Conservation (phyloP, 148 eudicot genomes). For the Nepenthes gracilis region DNA sequence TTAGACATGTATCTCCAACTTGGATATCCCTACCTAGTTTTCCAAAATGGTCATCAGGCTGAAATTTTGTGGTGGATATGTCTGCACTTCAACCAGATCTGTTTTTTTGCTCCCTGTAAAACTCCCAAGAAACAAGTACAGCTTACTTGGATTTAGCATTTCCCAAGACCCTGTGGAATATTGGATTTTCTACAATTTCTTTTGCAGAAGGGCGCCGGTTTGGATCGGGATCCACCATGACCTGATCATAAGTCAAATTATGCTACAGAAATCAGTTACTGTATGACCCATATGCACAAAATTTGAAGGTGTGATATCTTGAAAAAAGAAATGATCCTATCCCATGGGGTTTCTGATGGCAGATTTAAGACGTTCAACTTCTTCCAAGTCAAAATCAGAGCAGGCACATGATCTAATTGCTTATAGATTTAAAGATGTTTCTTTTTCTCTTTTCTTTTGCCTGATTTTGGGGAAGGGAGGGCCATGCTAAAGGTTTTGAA, state of each 20-base stretch:
- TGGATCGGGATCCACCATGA: constrained; percentile 86
- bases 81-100: background rate
- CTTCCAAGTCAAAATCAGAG: too few species aligned
- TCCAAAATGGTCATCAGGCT: too few species aligned
- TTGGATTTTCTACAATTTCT: constrained; percentile 50
- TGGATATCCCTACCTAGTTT: too few species aligned
- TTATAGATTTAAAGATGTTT: too few species aligned
- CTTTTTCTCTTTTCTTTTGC: too few species aligned
- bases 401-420: too few species aligned
- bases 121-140: background rate
- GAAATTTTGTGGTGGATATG: too few species aligned
- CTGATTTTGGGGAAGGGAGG: too few species aligned
- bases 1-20: too few species aligned
- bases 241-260: constrained; percentile 24
- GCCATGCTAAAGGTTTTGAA: too few species aligned
- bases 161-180: constrained; percentile 31
- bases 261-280: background rate
- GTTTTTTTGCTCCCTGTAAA: background rate
- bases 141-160: constrained; percentile 17
- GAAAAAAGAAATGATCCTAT: background rate
- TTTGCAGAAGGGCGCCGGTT: constrained; percentile 67
- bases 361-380: too few species aligned
- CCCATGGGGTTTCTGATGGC: too few species aligned
- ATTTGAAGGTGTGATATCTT: background rate
- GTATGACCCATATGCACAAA: background rate